Evolutionary conservation across 495 filamentous ascomycete species (phyloP).

Genomic region (Penicillium salamii): DNA sequence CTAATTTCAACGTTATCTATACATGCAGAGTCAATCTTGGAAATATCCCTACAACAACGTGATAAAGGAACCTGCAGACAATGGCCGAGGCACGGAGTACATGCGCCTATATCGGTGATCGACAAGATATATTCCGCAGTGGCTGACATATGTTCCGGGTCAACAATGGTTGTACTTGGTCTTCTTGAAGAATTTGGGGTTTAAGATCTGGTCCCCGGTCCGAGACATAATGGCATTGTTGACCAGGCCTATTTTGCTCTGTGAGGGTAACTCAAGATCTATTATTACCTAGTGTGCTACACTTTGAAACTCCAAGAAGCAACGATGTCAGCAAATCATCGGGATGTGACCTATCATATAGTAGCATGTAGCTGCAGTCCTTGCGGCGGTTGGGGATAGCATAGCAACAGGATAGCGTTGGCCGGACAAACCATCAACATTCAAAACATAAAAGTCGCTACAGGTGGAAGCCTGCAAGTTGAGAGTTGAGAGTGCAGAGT

Average conservation of each 20-base stretch:
- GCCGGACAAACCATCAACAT: conserved; percentile 9
- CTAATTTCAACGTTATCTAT: background rate
- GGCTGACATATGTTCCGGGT: conserved; percentile 7
- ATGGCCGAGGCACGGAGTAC: background rate
- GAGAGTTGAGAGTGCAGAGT: background rate
- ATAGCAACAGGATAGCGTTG: conserved; percentile 9
- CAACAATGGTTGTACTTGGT: no score
- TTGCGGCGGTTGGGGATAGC: conserved; percentile 11
- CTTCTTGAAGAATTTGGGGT: no score
- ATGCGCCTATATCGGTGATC: background rate
- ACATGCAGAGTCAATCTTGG: background rate
- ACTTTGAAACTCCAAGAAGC: background rate
- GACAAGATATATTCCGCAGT: background rate
- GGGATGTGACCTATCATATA: conserved; percentile 8
- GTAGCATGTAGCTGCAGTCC: background rate
- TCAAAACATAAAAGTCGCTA: background rate
- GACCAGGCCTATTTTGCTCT: background rate
- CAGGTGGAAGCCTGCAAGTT: background rate
- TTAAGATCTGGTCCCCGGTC: no score
- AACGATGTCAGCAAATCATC: background rate
- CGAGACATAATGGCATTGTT: conserved; percentile 12
- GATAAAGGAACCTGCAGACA: background rate
- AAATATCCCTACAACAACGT: background rate
- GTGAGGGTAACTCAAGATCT: background rate
- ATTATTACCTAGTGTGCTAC: background rate